These are phyloP conservation scores for Pyrenophora tritici-repentis DNA, from an alignment of 2,329 filamentous ascomycete genomes.

Conservation along the genomic window DNA sequence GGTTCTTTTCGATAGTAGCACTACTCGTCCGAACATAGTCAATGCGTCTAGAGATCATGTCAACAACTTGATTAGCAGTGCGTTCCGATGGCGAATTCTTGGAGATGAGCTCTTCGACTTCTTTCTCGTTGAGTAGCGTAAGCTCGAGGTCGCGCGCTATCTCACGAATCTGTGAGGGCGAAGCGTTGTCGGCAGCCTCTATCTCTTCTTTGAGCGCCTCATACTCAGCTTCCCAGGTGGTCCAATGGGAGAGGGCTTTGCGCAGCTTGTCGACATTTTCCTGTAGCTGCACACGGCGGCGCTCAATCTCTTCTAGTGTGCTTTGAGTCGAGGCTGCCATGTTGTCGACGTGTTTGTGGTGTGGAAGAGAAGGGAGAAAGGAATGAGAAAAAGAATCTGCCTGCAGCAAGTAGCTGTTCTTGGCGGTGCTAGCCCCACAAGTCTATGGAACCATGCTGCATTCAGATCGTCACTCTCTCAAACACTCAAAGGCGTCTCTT, in stretches of 20 bases:
- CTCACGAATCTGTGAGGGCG: slow-evolving; percentile 37
- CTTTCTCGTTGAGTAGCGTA: slow-evolving; percentile 66
- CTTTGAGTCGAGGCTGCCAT: slow-evolving; percentile 47
- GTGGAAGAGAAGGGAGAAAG: slow-evolving; percentile 6
- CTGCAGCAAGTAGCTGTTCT: slow-evolving; percentile 13
- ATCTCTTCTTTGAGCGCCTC: slow-evolving; percentile 86
- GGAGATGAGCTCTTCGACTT: slow-evolving; percentile 61
- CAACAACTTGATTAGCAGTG: slow-evolving; percentile 66
- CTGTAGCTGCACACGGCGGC: slow-evolving; percentile 75
- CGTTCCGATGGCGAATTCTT: slow-evolving; percentile 53
- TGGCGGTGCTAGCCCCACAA: slow-evolving; percentile 26
- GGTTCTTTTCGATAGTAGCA: slow-evolving; percentile 71
- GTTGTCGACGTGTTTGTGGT: slow-evolving; percentile 3
- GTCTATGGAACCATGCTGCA: slow-evolving; percentile 14
- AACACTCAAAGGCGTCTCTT: neutral
- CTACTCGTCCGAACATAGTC: slow-evolving; percentile 91
- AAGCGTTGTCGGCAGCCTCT: slow-evolving; percentile 46
- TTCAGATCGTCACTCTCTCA: slow-evolving; percentile 1
- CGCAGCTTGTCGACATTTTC: slow-evolving; percentile 74
- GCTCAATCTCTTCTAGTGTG: slow-evolving; percentile 71
- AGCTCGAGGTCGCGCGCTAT: slow-evolving; percentile 66
- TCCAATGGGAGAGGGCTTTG: slow-evolving; percentile 83
- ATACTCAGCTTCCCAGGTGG: slow-evolving; percentile 89
- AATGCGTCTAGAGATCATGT: slow-evolving; percentile 73
- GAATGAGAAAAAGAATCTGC: slow-evolving; percentile 13